phyloP scores from a whole-genome alignment of 192 early-diverging fungal species.

The Umbelopsis isabellina region DNA sequence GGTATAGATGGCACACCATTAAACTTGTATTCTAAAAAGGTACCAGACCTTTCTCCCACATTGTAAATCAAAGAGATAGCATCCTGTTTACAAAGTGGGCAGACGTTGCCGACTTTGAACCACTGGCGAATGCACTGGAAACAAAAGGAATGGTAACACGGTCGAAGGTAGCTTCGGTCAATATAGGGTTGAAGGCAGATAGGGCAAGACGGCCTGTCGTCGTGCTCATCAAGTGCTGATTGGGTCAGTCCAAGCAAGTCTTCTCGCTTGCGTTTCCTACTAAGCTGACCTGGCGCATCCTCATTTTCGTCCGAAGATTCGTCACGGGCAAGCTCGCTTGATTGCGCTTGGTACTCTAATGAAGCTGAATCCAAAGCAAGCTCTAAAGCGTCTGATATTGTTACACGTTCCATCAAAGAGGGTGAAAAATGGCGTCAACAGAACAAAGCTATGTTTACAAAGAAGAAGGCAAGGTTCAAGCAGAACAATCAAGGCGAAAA shows the following conservation, averaged over 20 bases:
- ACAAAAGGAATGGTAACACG: constrained; percentile 38
- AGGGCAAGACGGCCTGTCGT: constrained; percentile 19
- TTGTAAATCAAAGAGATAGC: constrained; percentile 24
- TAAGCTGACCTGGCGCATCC: not conserved
- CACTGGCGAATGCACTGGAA: constrained; percentile 34
- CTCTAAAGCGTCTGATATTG: constrained; percentile 10
- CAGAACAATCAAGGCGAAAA: not conserved
- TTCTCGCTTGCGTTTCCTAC: constrained; percentile 10
- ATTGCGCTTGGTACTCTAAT: constrained; percentile 6
- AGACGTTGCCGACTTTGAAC: constrained; percentile 26
- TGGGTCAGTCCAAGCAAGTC: not conserved
- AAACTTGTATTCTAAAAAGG: constrained; percentile 31
- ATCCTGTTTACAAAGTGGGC: constrained; percentile 33
- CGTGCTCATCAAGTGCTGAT: constrained; percentile 12
- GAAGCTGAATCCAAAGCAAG: constrained; percentile 7
- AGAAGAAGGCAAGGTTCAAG: not conserved
- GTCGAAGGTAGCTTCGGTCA: constrained; percentile 27
- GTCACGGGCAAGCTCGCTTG: not conserved
- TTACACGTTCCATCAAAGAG: not conserved
- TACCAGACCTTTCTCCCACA: constrained; percentile 24
- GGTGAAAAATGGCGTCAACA: not conserved
- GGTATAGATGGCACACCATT: not conserved
- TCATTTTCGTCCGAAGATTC: not conserved
- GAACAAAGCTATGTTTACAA: too few relatives aligned
- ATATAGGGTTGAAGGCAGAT: constrained; percentile 34